Evolutionary conservation across 192 early-diverging fungal species (phyloP), one percentile per base, ranked within the genome.

Genomic region (Phycomyces blakesleeanus): DNA sequence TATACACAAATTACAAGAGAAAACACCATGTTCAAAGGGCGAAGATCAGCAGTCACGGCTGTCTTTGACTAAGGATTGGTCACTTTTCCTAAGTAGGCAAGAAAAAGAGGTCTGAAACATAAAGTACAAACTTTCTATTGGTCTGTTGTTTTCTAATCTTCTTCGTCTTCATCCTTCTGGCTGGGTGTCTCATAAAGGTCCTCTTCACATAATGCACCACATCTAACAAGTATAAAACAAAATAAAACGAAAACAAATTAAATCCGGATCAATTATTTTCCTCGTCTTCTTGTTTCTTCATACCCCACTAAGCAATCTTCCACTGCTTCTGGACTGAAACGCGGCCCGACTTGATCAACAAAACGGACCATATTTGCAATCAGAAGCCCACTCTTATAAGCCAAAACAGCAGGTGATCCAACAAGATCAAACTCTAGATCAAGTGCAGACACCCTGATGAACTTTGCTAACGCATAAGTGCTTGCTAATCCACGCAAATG

Each of bases 341-440:
- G 47, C 9, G 71, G 57, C 12, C 72, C 72, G 1, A 79, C 68
- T 40, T 80, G 67, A 29, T 82, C 78, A 14, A 74, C 71, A 40
- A 85, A 63, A 69, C 80, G 73, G 40, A 85, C 81, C 7, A 85
- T 61, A 50, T 85, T 85, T 41, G 80, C 73, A 12, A 85, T 75
- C 1, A 85, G 60, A 2, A 74, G 57, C 3, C 80, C 80, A 49
- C 76, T 74, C 37, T 78, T 72, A 63, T 85, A 85, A 16, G 59
- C 80, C n/a, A 85, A 62, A 3, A 85, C 71, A 15, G 83, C 79
- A 21, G 83, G 81, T 34, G 77, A 81, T 20, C 76, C 83, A 6
- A 81, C 75, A 14, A 80, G 66, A 58, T 85, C 83, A 66, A 85
- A 85, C 14, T 85, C 80, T 16, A 85, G 58, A 26, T 82, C 80